Base-by-base conservation (phyloP, 2,329 filamentous ascomycete genomes). In the Aspergillus caelatus region DNA sequence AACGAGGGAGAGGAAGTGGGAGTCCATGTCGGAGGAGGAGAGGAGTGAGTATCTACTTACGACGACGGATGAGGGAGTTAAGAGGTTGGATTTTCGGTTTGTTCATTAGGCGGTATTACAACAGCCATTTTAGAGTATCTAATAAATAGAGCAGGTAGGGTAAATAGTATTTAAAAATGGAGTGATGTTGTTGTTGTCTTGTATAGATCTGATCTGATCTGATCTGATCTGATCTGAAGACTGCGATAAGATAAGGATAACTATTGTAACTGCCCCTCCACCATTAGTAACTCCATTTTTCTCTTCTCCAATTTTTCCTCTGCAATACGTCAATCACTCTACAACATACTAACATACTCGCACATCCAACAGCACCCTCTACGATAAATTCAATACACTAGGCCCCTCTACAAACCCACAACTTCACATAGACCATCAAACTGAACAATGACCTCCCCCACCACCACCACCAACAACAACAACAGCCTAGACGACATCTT, bases 41-140 rank as follows among this genome's bases (percentile, higher is more conserved):
- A 62, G 34, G 28, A 58, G 36, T 14, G 53, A 67, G 12, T 89
- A 89, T 70, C 75, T 86, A 2, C 68, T 71, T 26, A 77, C 75
- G 2, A 82, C 80, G 4, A 78, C 71, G 30, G 76, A 81, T 30
- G 74, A 79, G 58, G 83, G 83, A n/a, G 82, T 80, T 58, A 81
- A 82, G 69, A 52, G 63, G 30, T 43, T 68, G 23, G 65, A 69
- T 62, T 69, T 69, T 48, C 45, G 64, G 23, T 69, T 69, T 57
- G 66, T 63, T 14, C 66, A 68, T 57, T 68, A n/a, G 43, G 12
- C 7, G 5, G 12, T 5, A 6, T 36, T 36, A 36, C 34, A 2
- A 6, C 3, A 14, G 5, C 12, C 6, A 36, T 5, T 6, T 16
- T 14, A 16, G 14, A 16, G 14, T 36, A 36, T 36, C 2, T 12